phyloP scores from a whole-genome alignment of 352 stramenopile species.

The Elongisporangium anandrum region DNA sequence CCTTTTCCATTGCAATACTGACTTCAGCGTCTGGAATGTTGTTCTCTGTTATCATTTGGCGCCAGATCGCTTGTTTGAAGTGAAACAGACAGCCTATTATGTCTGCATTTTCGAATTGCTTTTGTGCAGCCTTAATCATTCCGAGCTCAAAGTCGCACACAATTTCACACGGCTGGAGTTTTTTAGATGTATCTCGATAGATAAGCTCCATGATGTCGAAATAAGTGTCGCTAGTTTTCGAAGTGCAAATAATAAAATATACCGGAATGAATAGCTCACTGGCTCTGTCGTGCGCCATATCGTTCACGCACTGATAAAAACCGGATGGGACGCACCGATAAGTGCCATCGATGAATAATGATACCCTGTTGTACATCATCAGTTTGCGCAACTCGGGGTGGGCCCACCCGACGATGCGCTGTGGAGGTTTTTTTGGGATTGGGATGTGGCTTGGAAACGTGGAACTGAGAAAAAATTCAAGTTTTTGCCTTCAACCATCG shows the following conservation, averaged over 20 bases:
- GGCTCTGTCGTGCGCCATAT: not conserved
- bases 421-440: not conserved
- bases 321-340: not conserved
- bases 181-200: not conserved
- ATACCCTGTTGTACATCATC: too few species aligned
- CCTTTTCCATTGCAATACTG: not conserved
- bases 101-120: constrained; percentile 8
- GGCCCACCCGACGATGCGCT: too few species aligned
- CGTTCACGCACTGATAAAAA: not conserved
- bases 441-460: not conserved
- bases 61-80: constrained; percentile 16
- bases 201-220: constrained; percentile 3
- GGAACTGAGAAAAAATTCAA: constrained; percentile 1
- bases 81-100: constrained; percentile 16
- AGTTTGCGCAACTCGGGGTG: too few species aligned
- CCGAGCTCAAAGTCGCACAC: constrained; percentile 16
- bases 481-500: not conserved
- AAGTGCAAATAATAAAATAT: constrained; percentile 1
- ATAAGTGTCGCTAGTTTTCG: not conserved
- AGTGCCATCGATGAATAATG: too few species aligned
- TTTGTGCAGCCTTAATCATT: constrained; percentile 8
- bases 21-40: constrained; percentile 8
- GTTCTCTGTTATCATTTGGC: constrained; percentile 9
- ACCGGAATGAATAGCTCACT: not conserved
- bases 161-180: not conserved